Evolutionary conservation across 805 yeast species (phyloP), one percentile per base, ranked within the genome.

Genomic region (Lipomyces mesembrius): DNA sequence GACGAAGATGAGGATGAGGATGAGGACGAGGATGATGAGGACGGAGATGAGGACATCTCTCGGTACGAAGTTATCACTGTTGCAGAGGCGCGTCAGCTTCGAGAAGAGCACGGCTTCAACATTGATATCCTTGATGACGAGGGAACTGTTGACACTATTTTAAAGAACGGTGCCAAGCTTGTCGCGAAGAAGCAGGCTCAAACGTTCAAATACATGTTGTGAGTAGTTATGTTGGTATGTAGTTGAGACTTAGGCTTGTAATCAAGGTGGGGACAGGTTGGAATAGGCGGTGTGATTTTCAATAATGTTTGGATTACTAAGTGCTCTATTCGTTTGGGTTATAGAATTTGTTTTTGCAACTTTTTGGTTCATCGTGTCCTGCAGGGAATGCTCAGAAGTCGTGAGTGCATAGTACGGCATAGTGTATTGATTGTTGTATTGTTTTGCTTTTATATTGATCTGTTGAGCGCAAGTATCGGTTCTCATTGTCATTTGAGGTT

Each of bases 101-200:
- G 71, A n/a, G 71, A 68, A 46, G 63, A 59, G 14, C 65, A 68
- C 34, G 71, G 71, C 9, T 68, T 68, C 57, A 63, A 61, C 12
- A 66, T 68, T 55, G 71, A 68, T 14, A 68, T 68, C 35, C 43
- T 68, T 29, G 71, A 68, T 43, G 71, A 68, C 55, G 71, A 66
- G 25, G 57, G 46, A 22, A 58, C 67, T 20, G 71, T 68, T 2
- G 67, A 68, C 43, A 53, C 59, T 9, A 51, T 68, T 34, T 43
- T 68, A 5, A 65, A 63, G 62, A 67, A 60, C 39, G 68, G 68
- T n/a, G 68, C 65, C 7, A 62, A 62, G 62, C 32, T 68, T 27
- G 57, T 61, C 34, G 67, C 67, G 34, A 54, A 56, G 49, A 68
- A 66, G 62, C 57, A 63, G 53, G n/a, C 20, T 27, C 64, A 57